Evolutionary conservation across 1,139 yeast genomes (phyloP).

Genomic region (Blastobotrys arbuscula): DNA sequence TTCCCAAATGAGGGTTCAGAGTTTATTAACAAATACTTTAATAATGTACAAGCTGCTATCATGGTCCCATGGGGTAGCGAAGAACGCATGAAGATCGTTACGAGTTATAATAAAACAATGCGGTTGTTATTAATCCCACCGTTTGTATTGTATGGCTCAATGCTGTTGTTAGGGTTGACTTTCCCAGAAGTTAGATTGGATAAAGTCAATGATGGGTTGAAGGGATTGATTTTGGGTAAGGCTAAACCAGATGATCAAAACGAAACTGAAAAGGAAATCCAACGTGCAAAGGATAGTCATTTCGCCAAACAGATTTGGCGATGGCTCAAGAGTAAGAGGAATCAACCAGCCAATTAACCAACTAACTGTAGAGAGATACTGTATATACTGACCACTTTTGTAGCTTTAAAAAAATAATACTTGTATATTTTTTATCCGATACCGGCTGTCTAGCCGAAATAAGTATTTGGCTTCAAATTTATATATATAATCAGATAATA

Average conservation of each 20-base stretch:
- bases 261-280: neutral
- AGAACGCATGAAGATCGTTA: slow-evolving; percentile 12
- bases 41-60: slow-evolving; percentile 13
- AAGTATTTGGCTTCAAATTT: too few relatives aligned
- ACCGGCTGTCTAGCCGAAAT: too few relatives aligned
- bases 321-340: neutral
- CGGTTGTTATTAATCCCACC: slow-evolving; percentile 16
- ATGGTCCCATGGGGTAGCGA: slow-evolving; percentile 13
- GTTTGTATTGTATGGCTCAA: slow-evolving; percentile 12
- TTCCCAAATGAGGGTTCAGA: slow-evolving; percentile 9
- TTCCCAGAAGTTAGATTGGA: slow-evolving; percentile 12
- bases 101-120: slow-evolving; percentile 13
- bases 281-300: neutral
- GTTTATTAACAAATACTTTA: slow-evolving; percentile 11
- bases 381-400: too few relatives aligned
- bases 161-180: slow-evolving; percentile 12
- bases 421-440: too few relatives aligned
- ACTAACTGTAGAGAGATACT: too few relatives aligned
- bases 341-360: too few relatives aligned
- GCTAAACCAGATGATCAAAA: neutral
- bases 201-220: slow-evolving; percentile 7
- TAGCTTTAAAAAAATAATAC: too few relatives aligned
- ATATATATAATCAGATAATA: too few relatives aligned
- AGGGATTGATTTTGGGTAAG: slow-evolving; percentile 5
- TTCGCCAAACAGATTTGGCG: neutral